These are phyloP conservation scores for Talaromyces trachyspermus DNA, from an alignment of 495 filamentous ascomycete species.

Conservation along the genomic window DNA sequence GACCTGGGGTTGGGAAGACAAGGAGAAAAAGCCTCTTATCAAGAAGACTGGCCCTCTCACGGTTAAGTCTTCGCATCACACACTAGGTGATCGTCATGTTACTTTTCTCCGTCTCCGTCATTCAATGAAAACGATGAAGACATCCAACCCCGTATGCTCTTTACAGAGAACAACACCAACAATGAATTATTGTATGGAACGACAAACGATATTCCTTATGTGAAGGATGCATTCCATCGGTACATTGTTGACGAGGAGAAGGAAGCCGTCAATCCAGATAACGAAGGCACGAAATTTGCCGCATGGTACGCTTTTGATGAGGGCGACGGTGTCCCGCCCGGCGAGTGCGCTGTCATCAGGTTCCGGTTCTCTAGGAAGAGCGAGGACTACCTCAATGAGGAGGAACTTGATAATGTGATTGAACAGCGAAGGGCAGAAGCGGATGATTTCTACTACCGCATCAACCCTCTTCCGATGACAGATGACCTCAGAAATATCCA, in stretches of 20 bases:
- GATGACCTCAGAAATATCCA: conserved; percentile 95
- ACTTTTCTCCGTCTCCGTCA: conserved; percentile 87
- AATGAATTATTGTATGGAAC: conserved; percentile 65
- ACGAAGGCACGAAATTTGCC: conserved; percentile 78
- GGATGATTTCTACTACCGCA: conserved; percentile 90
- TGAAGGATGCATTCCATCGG: conserved; percentile 92
- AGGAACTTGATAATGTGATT: conserved; percentile 83
- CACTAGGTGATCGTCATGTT: conserved; percentile 74
- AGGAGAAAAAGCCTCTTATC: conserved; percentile 69
- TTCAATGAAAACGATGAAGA: conserved; percentile 70
- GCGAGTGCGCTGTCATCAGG: conserved; percentile 90
- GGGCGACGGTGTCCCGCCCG: conserved; percentile 74
- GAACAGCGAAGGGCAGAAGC: conserved; percentile 79
- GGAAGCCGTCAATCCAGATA: conserved; percentile 69
- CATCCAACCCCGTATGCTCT: conserved; percentile 73
- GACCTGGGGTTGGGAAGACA: conserved; percentile 75
- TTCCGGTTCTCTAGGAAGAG: conserved; percentile 74
- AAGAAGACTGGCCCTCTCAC: conserved; percentile 53
- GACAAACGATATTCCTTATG: conserved; percentile 72
- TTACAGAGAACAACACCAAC: conserved; percentile 95
- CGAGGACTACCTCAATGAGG: conserved; percentile 78
- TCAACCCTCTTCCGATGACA: conserved; percentile 89
- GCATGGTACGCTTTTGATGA: conserved; percentile 93
- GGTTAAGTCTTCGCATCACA: conserved; percentile 65
- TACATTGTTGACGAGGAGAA: conserved; percentile 78